phyloP scores from a whole-genome alignment of 352 stramenopile species.

The Globisporangium nagaii region DNA sequence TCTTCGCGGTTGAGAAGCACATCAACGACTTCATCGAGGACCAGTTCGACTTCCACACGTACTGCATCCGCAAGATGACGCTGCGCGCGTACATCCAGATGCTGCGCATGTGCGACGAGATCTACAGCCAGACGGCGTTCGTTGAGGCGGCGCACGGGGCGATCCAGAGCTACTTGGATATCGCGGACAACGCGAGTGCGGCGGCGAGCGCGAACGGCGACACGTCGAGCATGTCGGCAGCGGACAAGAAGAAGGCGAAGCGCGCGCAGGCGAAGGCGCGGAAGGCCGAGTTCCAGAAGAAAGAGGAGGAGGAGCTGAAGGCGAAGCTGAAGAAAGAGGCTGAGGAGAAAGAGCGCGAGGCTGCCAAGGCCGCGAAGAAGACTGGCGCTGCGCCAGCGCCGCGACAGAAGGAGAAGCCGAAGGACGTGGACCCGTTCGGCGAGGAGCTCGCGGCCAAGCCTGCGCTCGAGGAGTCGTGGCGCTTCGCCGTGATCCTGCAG shows the following conservation, averaged over 20 bases:
- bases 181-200: constrained; percentile 66
- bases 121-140: constrained; percentile 90
- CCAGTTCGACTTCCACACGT: constrained; percentile 99
- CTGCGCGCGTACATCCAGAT: constrained; percentile 94
- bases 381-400: constrained; percentile 24
- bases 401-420: constrained; percentile 37
- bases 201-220: constrained; percentile 42
- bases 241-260: constrained; percentile 92
- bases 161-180: constrained; percentile 86
- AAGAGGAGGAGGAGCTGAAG: constrained; percentile 67
- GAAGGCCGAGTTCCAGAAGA: constrained; percentile 89
- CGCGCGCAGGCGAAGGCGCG: constrained; percentile 83
- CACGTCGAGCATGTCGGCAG: constrained; percentile 82
- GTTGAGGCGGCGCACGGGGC: constrained; percentile 83
- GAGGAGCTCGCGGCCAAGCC: constrained; percentile 67
- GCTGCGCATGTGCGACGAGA: constrained; percentile 90
- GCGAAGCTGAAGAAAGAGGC: constrained; percentile 73
- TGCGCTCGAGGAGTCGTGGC: constrained; percentile 70
- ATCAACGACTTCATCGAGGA: constrained; percentile 98
- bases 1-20: constrained; percentile 94
- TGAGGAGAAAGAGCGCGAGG: constrained; percentile 66
- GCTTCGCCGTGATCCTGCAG: constrained; percentile 70
- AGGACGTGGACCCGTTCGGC: constrained; percentile 70
- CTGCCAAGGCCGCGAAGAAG: constrained; percentile 64
- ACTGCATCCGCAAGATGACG: constrained; percentile 98